Base-by-base conservation (phyloP, 31 red algal species). In the Porphyra umbilicalis region DNA sequence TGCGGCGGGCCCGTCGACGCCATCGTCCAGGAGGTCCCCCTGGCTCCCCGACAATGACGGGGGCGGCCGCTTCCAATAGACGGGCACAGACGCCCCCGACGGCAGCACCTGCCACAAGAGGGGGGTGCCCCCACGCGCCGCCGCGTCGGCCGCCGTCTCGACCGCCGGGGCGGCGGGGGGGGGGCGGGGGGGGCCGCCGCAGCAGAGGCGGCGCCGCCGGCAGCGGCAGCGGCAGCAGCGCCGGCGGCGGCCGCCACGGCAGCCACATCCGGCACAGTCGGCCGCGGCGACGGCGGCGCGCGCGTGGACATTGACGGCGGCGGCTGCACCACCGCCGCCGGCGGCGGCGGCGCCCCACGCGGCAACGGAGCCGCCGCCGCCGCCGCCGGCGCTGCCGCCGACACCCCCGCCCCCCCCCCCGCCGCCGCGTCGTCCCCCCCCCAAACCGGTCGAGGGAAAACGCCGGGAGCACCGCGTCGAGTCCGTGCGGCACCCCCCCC, bases 361-460 rank as follows among this genome's bases (percentile, higher is more conserved):
- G 32, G 3, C 14, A 33, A 6, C 2, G 35, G 30, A 33, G 80
- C 33, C 30, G 57, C 35, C 35, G 34, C 35, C 77, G 78, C 36
- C 37, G 42, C 44, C 8, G n/a, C 10, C 18, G 13, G 39, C 79
- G 36, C 8, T 8, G 36, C 18, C 31, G 39, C 4, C 18, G 83
- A 20, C 10, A 32, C n/a, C 10, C 39, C 20, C 40, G 36, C 16
- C 75, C 40, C 9, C 13, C 40, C 35, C 38, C 68, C 34, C 15
- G 79, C 4, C 29, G 6, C 25, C 39, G 10, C 75, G n/a, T n/a
- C n/a, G n/a, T n/a, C 75, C 67, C 16, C 36, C 25, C 75, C 75
- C 32, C 76, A 83, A 85, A 89, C 10, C 95, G 88, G 2, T 91
- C 81, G 25, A 83, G 25, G 7, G 78, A 85, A 82, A 97, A 93